Evolutionary conservation across 1,139 yeast genomes (phyloP).

Genomic region (Diutina scorzettiae): DNA sequence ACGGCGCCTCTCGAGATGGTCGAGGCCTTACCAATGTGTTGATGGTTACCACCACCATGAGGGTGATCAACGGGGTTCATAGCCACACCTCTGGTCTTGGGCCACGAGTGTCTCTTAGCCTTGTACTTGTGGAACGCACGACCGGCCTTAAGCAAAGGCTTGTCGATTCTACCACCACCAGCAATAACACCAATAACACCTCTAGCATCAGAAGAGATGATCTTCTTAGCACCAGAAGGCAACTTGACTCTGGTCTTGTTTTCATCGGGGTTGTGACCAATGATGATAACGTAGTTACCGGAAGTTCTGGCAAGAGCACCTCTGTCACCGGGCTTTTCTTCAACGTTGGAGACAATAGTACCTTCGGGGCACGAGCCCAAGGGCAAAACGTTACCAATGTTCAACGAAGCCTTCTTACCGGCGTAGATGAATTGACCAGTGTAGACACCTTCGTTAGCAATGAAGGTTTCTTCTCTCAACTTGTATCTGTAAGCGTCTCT

Average conservation of each 20-base stretch:
- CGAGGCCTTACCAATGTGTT: slow-evolving; percentile 99
- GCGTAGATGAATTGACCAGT: slow-evolving; percentile 98
- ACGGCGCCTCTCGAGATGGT: slow-evolving; percentile 99
- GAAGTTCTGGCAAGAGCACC: slow-evolving; percentile 99
- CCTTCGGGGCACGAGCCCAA: slow-evolving; percentile 98
- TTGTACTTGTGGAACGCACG: slow-evolving; percentile 99
- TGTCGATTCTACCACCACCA: slow-evolving; percentile 99
- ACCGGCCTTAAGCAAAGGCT: slow-evolving; percentile 99
- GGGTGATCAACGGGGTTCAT: slow-evolving; percentile 99
- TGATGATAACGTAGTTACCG: slow-evolving; percentile 97
- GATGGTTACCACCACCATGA: slow-evolving; percentile 99
- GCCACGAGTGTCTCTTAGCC: slow-evolving; percentile 99
- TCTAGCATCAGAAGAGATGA: slow-evolving; percentile 91
- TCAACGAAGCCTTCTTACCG: slow-evolving; percentile 96
- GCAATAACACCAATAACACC: slow-evolving; percentile 99
- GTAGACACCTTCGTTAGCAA: slow-evolving; percentile 99
- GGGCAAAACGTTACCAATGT: slow-evolving; percentile 96
- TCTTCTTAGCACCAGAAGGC: slow-evolving; percentile 98
- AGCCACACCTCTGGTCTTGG: slow-evolving; percentile 99
- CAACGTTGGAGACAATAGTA: slow-evolving; percentile 97
- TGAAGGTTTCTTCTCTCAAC: slow-evolving; percentile 96
- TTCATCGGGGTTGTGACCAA: slow-evolving; percentile 99
- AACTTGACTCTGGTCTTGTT: slow-evolving; percentile 98
- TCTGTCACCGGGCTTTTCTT: slow-evolving; percentile 99
- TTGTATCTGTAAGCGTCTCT: slow-evolving; percentile 99